A percentile compares a stretch with the other conserved stretches of the same genome.
Evolutionary conservation across 2,329 filamentous ascomycete species (phyloP).

Genomic region (Ophiocordyceps unilateralis): DNA sequence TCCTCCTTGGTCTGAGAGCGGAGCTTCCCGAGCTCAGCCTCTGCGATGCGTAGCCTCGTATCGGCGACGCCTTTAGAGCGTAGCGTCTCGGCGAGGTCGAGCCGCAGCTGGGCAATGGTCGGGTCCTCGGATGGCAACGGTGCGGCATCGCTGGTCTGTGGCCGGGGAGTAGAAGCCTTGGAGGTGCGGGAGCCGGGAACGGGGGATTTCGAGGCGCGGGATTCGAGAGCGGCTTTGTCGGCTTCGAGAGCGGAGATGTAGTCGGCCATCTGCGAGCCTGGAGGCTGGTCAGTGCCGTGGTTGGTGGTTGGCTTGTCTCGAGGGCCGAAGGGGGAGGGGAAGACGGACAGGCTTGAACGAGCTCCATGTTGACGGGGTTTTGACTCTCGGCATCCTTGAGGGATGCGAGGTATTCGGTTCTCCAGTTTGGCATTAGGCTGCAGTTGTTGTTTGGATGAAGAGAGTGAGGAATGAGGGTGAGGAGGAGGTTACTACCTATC

Average conservation of each 20-base stretch:
- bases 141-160: neutral
- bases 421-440: slow-evolving; percentile 47
- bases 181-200: too few species aligned
- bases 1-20: slow-evolving; percentile 43
- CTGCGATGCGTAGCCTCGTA: slow-evolving; percentile 41
- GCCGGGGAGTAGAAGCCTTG: neutral
- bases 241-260: slow-evolving; percentile 47
- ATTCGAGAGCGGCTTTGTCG: slow-evolving; percentile 28
- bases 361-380: slow-evolving; percentile 38
- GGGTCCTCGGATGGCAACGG: slow-evolving; percentile 11
- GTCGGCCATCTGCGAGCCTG: slow-evolving; percentile 50
- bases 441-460: neutral
- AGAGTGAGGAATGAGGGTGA: neutral
- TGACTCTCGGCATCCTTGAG: slow-evolving; percentile 58
- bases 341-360: slow-evolving; percentile 59
- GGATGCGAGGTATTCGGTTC: slow-evolving; percentile 62
- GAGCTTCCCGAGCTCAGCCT: slow-evolving; percentile 46
- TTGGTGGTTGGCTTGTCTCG: neutral
- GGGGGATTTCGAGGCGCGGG: slow-evolving; percentile 3
- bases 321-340: slow-evolving; percentile 2
- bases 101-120: slow-evolving; percentile 32
- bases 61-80: slow-evolving; percentile 55
- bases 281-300: neutral
- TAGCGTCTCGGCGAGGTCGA: slow-evolving; percentile 62
- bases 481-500: too few species aligned